phyloP scores from a whole-genome alignment of 345 rosid genomes.

The Salix viminalis region DNA sequence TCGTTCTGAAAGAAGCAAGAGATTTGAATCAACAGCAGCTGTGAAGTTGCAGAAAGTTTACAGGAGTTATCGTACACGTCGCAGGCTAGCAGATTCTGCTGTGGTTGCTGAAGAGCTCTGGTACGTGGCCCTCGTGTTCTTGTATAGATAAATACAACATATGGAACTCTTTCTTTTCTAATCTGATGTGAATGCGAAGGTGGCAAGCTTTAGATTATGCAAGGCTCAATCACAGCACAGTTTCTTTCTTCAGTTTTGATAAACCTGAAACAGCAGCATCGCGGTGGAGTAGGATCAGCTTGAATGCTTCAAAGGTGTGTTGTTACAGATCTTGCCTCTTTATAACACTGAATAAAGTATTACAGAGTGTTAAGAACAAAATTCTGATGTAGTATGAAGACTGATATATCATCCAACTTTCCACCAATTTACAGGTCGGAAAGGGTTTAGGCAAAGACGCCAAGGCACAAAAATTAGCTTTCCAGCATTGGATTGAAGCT shows the following conservation, averaged over 20 bases:
- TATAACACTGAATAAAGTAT: no score
- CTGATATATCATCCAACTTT: no score
- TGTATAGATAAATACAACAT: no score
- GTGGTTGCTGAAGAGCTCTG: conserved; percentile 85
- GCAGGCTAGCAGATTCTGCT: conserved; percentile 80
- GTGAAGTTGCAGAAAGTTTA: conserved; percentile 82
- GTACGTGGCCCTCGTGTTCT: conserved; percentile 24
- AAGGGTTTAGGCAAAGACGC: conserved; percentile 54
- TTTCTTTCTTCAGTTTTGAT: conserved; percentile 63
- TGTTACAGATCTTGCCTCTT: neutral
- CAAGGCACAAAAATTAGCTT: conserved; percentile 81
- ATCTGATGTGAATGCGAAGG: conserved; percentile 34
- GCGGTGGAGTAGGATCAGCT: conserved; percentile 65
- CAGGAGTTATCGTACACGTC: conserved; percentile 87
- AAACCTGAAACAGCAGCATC: conserved; percentile 65
- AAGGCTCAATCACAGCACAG: conserved; percentile 67
- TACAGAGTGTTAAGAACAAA: neutral
- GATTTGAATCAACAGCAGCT: conserved; percentile 39
- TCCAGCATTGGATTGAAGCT: conserved; percentile 88
- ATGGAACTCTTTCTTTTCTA: neutral
- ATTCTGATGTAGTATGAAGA: neutral
- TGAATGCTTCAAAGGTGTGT: conserved; percentile 78
- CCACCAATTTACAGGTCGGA: conserved; percentile 52
- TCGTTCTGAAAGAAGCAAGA: no score
- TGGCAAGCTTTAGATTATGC: conserved; percentile 85